Evolutionary conservation across 2,329 filamentous ascomycete genomes (phyloP), one percentile per base, ranked within the genome.

Genomic region (Knoxdaviesia capensis): DNA sequence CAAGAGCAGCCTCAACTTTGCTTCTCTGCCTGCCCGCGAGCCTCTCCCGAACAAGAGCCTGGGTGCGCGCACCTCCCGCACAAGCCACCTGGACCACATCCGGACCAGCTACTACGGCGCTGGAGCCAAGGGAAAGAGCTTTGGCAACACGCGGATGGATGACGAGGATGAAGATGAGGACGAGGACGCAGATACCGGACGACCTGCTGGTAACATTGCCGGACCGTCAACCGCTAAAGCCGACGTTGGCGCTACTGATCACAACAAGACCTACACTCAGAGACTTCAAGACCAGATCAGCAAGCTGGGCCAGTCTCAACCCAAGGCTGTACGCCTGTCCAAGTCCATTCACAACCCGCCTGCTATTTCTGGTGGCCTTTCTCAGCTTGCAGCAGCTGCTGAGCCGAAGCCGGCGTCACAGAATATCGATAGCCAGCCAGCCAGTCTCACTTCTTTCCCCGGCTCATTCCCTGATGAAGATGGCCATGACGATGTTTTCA

Each of bases 1-100:
- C 46, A 96, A 96, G 66, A 94, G 87, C 59, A 96, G 88, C 56
- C 69, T 98, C 46, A 93, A 82, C 45, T 96, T 98, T 60, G 85
- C 90, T 34, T 85, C 90, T 11, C 66, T 98, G 8, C 90, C 90
- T 31, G 87, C 88, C 3, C 74, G 90, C 46, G 88, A 96, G 53
- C 88, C 88, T 34, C 65, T 96, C 41, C 74, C 73, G 10, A 92
- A 92, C 56, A 88, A 87, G 61, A 92, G 81, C 55, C 74, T 86
- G 52, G 86, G 78, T 10, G 68, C 71, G 20, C 69, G 83, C 40
- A 62, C 73, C 41, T 87, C 84, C 28, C 69, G 83, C 46, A 82
- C 75, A 6, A 93, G 84, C 52, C 80, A 94, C 49, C 56, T 87
- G 34, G 83, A 93, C 41, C 69, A 73, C 45, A 65, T 65, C n/a